Base-by-base conservation (phyloP, 345 rosid species). In the Anacardium occidentale region DNA sequence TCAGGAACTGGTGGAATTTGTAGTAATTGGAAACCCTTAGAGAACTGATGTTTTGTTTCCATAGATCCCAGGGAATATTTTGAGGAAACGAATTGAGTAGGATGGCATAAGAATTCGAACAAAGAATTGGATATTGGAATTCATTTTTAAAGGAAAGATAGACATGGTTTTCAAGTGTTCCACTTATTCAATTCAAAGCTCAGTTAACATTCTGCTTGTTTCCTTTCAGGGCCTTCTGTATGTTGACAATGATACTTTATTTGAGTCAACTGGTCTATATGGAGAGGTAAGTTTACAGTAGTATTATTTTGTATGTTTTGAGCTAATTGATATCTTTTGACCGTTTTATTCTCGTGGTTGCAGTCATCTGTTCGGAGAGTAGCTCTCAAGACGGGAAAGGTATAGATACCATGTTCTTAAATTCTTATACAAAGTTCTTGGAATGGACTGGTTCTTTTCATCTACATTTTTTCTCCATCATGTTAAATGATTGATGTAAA, bases 331-430 rank as follows among this genome's bases (percentile, higher is more conserved):
- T 37, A 37, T 37, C 42, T 37, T 7, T 66, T 74, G 1, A 62
- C 55, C 9, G 51, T 6, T 34, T 68, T 69, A 3, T 25, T 57
- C 40, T 58, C 72, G 22, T 61, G 58, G 7, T 82, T 83, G 58
- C 85, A 93, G 99, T 95, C 99, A 4, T 89, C 98, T 5, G 86
- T 93, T 78, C 89, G 98, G 71, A 86, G 74, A 85, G 94, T 93
- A 54, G 80, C 71, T 83, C 87, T 93, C 54, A 77, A 65, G 60
- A 91, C 88, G 13, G 99, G 98, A 63, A 83, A 90, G 99, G 98
- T 95, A 80, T 48, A 61, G 34, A 45, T 75, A 42, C 13, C 52
- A 50, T 40, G 37, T 74, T 24, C 13, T 37, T 18, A 67, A 67
- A 29, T 47, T 64, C 18, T 53, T 42, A 24, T 1, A 24, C 24